A percentile compares a stretch with the other conserved stretches of the same genome.
phyloP scores from a whole-genome alignment of 768 basidiomycete genomes.

The Suillus luteus region DNA sequence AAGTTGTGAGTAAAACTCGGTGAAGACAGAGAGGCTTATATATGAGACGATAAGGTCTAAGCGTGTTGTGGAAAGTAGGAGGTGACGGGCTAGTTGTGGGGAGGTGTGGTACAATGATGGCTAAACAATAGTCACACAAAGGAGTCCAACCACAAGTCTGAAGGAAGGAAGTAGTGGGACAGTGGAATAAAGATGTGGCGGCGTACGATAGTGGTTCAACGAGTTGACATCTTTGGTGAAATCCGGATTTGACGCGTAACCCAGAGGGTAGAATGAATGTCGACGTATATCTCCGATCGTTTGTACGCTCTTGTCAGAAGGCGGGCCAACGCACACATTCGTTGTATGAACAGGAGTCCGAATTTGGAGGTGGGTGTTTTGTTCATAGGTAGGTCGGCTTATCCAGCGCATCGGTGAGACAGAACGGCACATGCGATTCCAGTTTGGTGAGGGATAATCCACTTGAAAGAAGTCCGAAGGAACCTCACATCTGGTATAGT shows the following conservation, averaged over 20 bases:
- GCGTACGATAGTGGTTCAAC: background rate
- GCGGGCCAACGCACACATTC: background rate
- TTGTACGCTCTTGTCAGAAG: background rate
- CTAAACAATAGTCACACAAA: background rate
- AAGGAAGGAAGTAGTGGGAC: background rate
- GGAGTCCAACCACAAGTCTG: background rate
- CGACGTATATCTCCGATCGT: background rate
- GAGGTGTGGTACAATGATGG: background rate
- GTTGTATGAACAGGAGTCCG: background rate
- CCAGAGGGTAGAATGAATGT: background rate
- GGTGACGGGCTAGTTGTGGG: background rate
- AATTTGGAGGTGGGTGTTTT: background rate
- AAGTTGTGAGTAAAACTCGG: background rate
- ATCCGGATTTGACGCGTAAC: background rate
- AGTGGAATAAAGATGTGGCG: background rate
- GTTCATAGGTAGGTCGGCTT: background rate
- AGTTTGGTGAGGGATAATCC: background rate
- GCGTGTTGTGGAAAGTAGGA: background rate
- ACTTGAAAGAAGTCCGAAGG: background rate
- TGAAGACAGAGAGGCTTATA: background rate
- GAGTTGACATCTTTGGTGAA: background rate
- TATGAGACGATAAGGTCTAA: background rate
- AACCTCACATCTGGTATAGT: background rate
- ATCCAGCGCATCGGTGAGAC: background rate
- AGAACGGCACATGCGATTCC: background rate